These are phyloP conservation scores for Oryza australiensis DNA, from an alignment of 176 grass and related monocot genomes.

Conservation along the genomic window DNA sequence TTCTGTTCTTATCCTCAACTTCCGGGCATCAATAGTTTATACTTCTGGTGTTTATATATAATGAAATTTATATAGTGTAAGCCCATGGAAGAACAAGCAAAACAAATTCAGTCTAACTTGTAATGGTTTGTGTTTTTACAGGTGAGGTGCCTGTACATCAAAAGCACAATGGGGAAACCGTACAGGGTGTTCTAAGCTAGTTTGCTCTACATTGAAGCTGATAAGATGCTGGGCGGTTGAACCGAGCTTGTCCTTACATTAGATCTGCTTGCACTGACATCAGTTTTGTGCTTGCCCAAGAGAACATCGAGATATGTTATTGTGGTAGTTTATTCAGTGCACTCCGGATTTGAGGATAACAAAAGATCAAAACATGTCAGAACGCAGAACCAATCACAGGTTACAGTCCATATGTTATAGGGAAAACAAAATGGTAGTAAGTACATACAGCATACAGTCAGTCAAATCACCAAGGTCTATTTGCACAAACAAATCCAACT, in stretches of 20 bases:
- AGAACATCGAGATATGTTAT: slow-evolving; percentile 13
- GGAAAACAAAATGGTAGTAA: neutral
- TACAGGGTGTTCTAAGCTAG: slow-evolving; percentile 69
- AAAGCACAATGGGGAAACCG: slow-evolving; percentile 96
- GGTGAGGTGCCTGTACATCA: slow-evolving; percentile 95
- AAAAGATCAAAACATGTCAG: neutral
- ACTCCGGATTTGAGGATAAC: neutral
- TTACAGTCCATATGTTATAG: no score
- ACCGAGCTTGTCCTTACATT: slow-evolving; percentile 17
- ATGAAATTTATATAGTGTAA: neutral
- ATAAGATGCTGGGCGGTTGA: neutral
- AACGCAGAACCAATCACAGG: neutral
- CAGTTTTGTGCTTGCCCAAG: slow-evolving; percentile 23
- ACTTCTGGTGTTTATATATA: neutral
- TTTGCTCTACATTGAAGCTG: slow-evolving; percentile 18
- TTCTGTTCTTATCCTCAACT: neutral
- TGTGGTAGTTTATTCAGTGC: slow-evolving; percentile 9
- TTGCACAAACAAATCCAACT: slow-evolving; percentile 1
- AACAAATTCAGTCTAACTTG: neutral
- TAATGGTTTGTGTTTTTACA: slow-evolving; percentile 30
- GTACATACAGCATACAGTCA: neutral
- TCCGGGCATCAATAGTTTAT: neutral
- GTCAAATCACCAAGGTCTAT: neutral
- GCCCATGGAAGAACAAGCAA: neutral
- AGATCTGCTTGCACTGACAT: slow-evolving; percentile 22